Evolutionary conservation across 2,329 filamentous ascomycete species (phyloP), one percentile per base, ranked within the genome.

Genomic region (Lizonia empirigonia): DNA sequence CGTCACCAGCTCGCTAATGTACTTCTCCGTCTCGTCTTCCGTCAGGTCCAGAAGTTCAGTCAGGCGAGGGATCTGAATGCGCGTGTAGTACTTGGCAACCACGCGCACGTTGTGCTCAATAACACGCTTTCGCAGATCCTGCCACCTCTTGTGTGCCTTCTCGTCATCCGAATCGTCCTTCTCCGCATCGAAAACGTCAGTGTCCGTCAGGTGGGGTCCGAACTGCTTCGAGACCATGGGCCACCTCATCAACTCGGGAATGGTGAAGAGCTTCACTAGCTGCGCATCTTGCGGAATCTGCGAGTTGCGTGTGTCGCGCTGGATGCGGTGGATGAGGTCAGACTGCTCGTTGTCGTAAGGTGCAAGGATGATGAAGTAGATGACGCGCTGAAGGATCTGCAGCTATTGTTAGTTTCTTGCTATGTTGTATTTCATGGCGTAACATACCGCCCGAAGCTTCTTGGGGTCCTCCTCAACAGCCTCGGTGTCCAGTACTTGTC

Each of bases 91-190:
- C 77, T 96, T 96, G 65, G 94, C 94, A 29, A 99, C 85, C 2
- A 99, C 94, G 44, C 94, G 90, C 44, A 99, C 93, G 63, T 99
- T 99, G 79, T 99, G 94, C 80, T 99, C 94, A 67, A 99, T 99
- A 56, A 99, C 94, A 44, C 94, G 91, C 83, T 97, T 97, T 68
- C 94, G 90, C 59, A 99, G 80, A 71, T 97, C 94, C 71, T 94
- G 84, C 91, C 93, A 99, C 72, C 94, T 85, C 74, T 88, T 85
- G 74, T 89, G 79, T 22, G 91, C 88, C 76, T 96, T 93, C 54
- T 87, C 82, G 64, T 97, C 91, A 26, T 81, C 70, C 5, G 87
- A 86, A 61, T 86, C 80, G 58, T 83, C 80, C 59, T 82, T 73
- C 40, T 82, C 79, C 20, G 82, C 82, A 64, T 90, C 88, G 70